Evolutionary conservation across 495 filamentous ascomycete species (phyloP).

Genomic region (Penicillium lagena): DNA sequence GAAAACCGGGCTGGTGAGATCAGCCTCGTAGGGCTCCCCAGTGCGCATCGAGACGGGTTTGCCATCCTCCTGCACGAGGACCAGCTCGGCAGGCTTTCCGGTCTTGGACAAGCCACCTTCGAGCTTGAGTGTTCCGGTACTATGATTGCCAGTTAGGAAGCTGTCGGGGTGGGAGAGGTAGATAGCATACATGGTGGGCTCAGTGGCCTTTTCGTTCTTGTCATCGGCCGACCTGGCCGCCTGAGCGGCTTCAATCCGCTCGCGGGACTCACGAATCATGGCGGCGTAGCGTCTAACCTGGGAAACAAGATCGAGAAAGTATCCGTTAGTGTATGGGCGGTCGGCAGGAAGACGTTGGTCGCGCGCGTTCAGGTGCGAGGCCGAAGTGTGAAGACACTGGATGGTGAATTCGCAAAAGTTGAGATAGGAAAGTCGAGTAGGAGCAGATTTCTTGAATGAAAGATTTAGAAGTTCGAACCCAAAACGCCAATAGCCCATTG

Average conservation of each 20-base stretch:
- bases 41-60: slow-evolving; percentile 69
- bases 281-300: slow-evolving; percentile 72
- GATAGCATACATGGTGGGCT: neutral
- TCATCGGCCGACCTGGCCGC: neutral
- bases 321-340: slow-evolving; percentile 81
- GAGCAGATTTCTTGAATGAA: slow-evolving; percentile 64
- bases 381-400: slow-evolving; percentile 75
- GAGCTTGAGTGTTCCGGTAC: slow-evolving; percentile 58
- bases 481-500: slow-evolving; percentile 31
- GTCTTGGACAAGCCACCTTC: slow-evolving; percentile 71
- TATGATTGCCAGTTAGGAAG: slow-evolving; percentile 27
- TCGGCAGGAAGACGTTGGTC: slow-evolving; percentile 78
- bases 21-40: slow-evolving; percentile 40
- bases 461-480: slow-evolving; percentile 61
- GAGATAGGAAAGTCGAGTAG: slow-evolving; percentile 61
- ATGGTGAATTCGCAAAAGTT: slow-evolving; percentile 83
- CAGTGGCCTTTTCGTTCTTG: neutral
- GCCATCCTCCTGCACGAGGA: slow-evolving; percentile 64
- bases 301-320: slow-evolving; percentile 89
- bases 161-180: neutral
- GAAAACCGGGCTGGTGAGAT: slow-evolving; percentile 35
- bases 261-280: slow-evolving; percentile 48
- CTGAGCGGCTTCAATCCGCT: slow-evolving; percentile 22
- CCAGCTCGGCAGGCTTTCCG: slow-evolving; percentile 70
- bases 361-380: slow-evolving; percentile 68